Percentiles rank a stretch among this genome's conserved stretches.
Conservation (phyloP, 2,329 filamentous ascomycete species). For the Fusarium scirpi region DNA sequence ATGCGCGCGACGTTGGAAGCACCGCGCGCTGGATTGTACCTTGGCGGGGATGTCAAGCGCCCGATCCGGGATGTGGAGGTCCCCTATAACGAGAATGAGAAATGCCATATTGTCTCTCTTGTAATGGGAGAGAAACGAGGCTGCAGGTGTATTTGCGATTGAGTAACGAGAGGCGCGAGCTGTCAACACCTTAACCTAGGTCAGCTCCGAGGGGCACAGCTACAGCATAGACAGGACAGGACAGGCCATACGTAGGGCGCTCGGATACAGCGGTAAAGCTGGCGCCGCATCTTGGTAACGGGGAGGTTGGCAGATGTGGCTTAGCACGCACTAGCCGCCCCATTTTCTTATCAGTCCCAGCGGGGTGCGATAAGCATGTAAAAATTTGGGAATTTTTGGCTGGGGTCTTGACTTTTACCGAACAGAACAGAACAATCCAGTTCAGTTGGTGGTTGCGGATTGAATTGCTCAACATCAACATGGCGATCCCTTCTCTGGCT, state of each 20-base stretch:
- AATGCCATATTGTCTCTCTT: conserved; percentile 76
- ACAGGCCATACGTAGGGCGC: conserved; percentile 1
- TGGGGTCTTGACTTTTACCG: conserved; percentile 44
- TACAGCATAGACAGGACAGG: conserved; percentile 37
- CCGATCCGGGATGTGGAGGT: conserved; percentile 93
- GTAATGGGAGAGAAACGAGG: conserved; percentile 38
- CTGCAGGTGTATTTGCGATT: conserved; percentile 38
- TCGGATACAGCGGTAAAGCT: conserved; percentile 50
- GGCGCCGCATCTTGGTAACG: conserved; percentile 40
- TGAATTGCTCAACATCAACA: conserved; percentile 51
- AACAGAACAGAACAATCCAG: conserved; percentile 51
- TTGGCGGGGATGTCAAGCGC: conserved; percentile 92
- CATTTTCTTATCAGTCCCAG: conserved; percentile 44
- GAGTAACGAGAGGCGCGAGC: conserved; percentile 39
- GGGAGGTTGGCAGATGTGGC: conserved; percentile 36
- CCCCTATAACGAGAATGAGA: conserved; percentile 90
- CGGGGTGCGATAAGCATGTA: conserved; percentile 49
- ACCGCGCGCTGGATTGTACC: conserved; percentile 61
- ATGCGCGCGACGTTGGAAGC: conserved; percentile 29
- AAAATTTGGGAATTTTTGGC: conserved; percentile 48
- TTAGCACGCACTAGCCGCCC: conserved; percentile 9
- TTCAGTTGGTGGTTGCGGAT: conserved; percentile 44
- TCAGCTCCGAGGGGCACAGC: conserved; percentile 47
- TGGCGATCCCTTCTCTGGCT: conserved; percentile 69
- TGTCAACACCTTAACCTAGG: conserved; percentile 44